Conservation (phyloP, 2,329 filamentous ascomycete genomes). For the Trichoderma gracile region DNA sequence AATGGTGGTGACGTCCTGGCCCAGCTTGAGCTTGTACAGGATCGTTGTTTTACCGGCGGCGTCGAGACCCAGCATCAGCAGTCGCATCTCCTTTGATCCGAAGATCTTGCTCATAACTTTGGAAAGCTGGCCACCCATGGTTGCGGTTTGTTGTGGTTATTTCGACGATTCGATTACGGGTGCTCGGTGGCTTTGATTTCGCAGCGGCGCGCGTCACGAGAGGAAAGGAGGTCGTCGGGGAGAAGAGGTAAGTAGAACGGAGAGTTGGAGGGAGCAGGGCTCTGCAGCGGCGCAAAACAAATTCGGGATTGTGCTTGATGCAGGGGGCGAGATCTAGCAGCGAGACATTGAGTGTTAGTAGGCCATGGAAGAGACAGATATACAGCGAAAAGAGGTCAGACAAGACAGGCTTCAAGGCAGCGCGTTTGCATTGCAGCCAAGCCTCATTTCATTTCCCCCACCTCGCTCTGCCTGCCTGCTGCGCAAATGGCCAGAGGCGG, state of each 20-base stretch:
- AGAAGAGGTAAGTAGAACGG: too few relatives aligned
- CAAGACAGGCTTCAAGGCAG: slow-evolving; percentile 8
- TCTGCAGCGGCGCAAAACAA: slow-evolving; percentile 6
- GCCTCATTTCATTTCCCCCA: background rate
- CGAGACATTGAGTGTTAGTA: background rate
- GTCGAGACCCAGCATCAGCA: slow-evolving; percentile 96
- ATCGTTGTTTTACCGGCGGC: slow-evolving; percentile 99
- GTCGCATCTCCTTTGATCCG: slow-evolving; percentile 97
- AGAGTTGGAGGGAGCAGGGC: background rate
- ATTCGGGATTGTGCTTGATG: slow-evolving; percentile 7
- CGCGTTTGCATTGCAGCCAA: slow-evolving; percentile 9
- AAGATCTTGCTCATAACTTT: slow-evolving; percentile 99
- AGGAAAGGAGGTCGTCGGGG: slow-evolving; percentile 2
- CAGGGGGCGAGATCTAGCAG: slow-evolving; percentile 5
- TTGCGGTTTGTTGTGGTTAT: slow-evolving; percentile 38
- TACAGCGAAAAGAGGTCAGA: background rate
- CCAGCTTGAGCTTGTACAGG: slow-evolving; percentile 97
- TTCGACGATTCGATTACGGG: background rate
- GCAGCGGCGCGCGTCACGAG: background rate
- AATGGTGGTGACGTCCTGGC: slow-evolving; percentile 97
- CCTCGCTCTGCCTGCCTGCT: background rate
- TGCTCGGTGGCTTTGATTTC: background rate
- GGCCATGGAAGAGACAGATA: too few relatives aligned
- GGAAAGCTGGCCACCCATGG: slow-evolving; percentile 89
- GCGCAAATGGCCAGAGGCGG: background rate